Evolutionary conservation across 805 yeast species (phyloP).

Genomic region (Candida broadrunensis): DNA sequence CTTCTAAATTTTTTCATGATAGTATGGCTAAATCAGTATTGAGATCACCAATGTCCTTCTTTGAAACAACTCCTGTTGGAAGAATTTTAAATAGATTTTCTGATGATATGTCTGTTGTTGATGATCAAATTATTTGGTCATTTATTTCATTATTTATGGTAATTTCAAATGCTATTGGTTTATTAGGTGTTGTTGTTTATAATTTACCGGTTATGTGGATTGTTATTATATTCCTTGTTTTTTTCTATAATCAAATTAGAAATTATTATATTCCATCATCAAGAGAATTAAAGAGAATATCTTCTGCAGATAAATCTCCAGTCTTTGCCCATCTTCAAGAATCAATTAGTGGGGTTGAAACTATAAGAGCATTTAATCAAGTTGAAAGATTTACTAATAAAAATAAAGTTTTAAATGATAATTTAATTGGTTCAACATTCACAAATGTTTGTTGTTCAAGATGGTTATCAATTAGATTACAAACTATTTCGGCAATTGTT

Average conservation of each 20-base stretch:
- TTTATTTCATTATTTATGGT: not conserved
- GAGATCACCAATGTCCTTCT: slow-evolving; percentile 40
- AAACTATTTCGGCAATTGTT: slow-evolving; percentile 30
- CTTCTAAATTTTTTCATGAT: slow-evolving; percentile 33
- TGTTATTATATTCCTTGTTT: slow-evolving; percentile 20
- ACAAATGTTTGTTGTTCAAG: slow-evolving; percentile 14
- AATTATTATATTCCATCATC: slow-evolving; percentile 31
- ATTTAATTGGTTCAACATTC: slow-evolving; percentile 3
- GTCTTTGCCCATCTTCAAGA: slow-evolving; percentile 35
- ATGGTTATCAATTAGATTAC: slow-evolving; percentile 38
- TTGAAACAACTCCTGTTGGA: slow-evolving; percentile 41
- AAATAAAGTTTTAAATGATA: slow-evolving; percentile 20
- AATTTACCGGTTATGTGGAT: slow-evolving; percentile 31
- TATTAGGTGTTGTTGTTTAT: slow-evolving; percentile 4
- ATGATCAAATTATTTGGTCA: slow-evolving; percentile 8
- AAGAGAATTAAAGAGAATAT: slow-evolving; percentile 29
- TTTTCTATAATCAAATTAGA: slow-evolving; percentile 27
- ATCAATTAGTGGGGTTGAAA: slow-evolving; percentile 32
- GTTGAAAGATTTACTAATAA: slow-evolving; percentile 22
- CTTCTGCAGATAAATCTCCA: slow-evolving; percentile 28
- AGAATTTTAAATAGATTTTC: slow-evolving; percentile 38
- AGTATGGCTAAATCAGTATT: slow-evolving; percentile 32
- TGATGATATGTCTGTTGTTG: slow-evolving; percentile 33
- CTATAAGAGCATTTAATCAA: slow-evolving; percentile 29
- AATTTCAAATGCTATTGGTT: not conserved